A percentile compares a stretch with the other conserved stretches of the same genome.
Evolutionary conservation across 192 early-diverging fungal species (phyloP).

Genomic region (Coemansia sp.): DNA sequence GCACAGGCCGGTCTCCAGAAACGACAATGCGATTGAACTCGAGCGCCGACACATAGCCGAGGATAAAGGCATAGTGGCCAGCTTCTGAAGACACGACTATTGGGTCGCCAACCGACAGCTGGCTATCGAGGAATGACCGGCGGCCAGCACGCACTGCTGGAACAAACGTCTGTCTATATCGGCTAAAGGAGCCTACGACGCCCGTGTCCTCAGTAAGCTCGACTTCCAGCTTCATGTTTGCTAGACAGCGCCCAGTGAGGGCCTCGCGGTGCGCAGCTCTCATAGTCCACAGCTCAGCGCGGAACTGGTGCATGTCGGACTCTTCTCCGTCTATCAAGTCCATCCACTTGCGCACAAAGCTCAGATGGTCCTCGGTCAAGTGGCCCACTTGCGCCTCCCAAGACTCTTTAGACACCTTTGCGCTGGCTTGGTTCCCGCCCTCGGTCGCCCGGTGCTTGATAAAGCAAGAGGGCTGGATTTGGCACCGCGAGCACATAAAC

Average conservation of each 20-base stretch:
- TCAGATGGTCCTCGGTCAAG: conserved; percentile 59
- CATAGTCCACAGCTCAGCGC: conserved; percentile 73
- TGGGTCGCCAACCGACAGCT: conserved; percentile 68
- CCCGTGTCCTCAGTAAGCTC: conserved; percentile 34
- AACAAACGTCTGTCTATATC: conserved; percentile 40
- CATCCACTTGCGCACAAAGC: conserved; percentile 82
- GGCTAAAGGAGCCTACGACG: conserved; percentile 30
- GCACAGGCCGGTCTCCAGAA: conserved; percentile 63
- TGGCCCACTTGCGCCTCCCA: conserved; percentile 69
- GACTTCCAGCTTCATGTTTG: conserved; percentile 37
- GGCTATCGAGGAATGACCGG: conserved; percentile 39
- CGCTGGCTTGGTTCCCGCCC: conserved; percentile 58
- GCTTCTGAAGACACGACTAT: conserved; percentile 78
- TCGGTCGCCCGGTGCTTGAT: conserved; percentile 77
- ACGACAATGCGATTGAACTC: conserved; percentile 57
- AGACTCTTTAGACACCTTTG: conserved; percentile 56
- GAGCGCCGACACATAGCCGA: conserved; percentile 71
- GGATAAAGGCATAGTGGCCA: conserved; percentile 72
- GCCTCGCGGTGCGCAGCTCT: conserved; percentile 55
- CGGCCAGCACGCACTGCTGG: conserved; percentile 3
- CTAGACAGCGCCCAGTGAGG: conserved; percentile 50
- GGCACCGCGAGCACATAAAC: conserved; percentile 70
- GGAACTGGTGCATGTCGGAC: conserved; percentile 60
- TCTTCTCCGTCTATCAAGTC: conserved; percentile 76
- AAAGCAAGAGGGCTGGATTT: conserved; percentile 64